phyloP scores from a whole-genome alignment of 441 rosid species.

The Daphne laureola region DNA sequence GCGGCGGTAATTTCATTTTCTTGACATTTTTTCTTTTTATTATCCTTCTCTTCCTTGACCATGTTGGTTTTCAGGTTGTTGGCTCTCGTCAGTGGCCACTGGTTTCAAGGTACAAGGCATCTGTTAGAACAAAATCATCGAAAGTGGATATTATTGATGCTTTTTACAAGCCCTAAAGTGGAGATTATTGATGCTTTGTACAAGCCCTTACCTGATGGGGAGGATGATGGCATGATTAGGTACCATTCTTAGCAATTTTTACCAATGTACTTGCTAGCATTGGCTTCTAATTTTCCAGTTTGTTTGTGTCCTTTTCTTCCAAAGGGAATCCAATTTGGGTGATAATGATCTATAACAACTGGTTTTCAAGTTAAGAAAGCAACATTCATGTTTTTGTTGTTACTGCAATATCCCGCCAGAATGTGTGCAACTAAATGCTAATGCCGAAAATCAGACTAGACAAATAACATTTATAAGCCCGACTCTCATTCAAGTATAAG shows the following conservation, averaged over 20 bases:
- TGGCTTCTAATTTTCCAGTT: too few relatives aligned
- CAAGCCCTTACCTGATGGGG: constrained; percentile 51
- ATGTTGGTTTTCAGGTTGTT: constrained; percentile 58
- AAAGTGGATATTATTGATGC: constrained; percentile 86
- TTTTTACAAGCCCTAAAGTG: constrained; percentile 56
- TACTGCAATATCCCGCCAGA: too few relatives aligned
- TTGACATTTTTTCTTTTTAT: not conserved
- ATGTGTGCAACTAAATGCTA: too few relatives aligned
- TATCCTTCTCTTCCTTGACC: constrained; percentile 6
- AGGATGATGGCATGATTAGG: constrained; percentile 85
- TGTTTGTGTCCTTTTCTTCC: not conserved
- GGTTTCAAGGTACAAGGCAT: constrained; percentile 89
- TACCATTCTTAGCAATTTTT: constrained; percentile 16
- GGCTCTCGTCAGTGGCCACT: constrained; percentile 83
- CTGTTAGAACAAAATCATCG: constrained; percentile 82
- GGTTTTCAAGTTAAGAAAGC: too few relatives aligned
- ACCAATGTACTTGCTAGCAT: not conserved
- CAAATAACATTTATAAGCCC: too few relatives aligned
- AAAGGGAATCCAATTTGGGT: not conserved
- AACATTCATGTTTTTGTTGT: too few relatives aligned
- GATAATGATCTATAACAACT: not conserved
- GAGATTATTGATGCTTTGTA: constrained; percentile 88
- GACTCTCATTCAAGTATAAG: too few relatives aligned
- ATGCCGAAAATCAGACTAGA: too few relatives aligned
- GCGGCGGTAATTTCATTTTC: constrained; percentile 57